Percentiles rank a stretch among this genome's conserved stretches.
phyloP scores from a whole-genome alignment of 2,329 filamentous ascomycete species.

The Alternaria incomplexa region DNA sequence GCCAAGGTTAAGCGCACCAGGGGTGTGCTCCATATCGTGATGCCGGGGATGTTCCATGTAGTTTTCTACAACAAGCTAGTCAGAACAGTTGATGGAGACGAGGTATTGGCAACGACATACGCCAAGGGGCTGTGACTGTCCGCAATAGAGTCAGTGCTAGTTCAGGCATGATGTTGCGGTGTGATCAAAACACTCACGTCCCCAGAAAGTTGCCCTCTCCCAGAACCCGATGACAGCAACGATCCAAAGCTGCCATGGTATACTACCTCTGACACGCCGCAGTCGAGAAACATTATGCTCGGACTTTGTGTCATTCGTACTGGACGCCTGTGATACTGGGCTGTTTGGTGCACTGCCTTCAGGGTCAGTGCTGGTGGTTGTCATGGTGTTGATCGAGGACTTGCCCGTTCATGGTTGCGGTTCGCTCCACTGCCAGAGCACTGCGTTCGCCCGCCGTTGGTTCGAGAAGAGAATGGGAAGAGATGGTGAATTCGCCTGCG shows the following conservation, averaged over 20 bases:
- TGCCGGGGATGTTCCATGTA: conserved; percentile 49
- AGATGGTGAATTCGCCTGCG: not conserved
- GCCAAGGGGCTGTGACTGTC: conserved; percentile 39
- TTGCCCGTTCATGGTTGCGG: conserved; percentile 1
- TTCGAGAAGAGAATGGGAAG: not conserved
- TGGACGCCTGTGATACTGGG: conserved; percentile 9
- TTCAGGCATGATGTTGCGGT: conserved; percentile 13
- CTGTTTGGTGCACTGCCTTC: not conserved
- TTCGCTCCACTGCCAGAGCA: not conserved
- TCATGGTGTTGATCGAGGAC: not conserved
- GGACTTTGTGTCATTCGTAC: not conserved
- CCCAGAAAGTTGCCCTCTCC: conserved; percentile 39
- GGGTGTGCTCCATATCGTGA: conserved; percentile 38
- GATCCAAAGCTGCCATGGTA: conserved; percentile 33
- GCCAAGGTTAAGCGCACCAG: conserved; percentile 41
- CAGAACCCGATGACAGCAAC: conserved; percentile 34
- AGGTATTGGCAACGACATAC: conserved; percentile 21
- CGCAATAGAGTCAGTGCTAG: conserved; percentile 1
- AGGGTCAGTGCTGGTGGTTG: not conserved
- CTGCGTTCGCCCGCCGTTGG: not conserved
- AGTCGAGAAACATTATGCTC: conserved; percentile 8
- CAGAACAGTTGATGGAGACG: not conserved
- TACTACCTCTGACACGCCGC: conserved; percentile 27
- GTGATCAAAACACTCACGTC: conserved; percentile 9
- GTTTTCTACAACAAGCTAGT: conserved; percentile 45